These are phyloP conservation scores for Trichoderma breve DNA, from an alignment of 2,329 filamentous ascomycete genomes.

Conservation along the genomic window DNA sequence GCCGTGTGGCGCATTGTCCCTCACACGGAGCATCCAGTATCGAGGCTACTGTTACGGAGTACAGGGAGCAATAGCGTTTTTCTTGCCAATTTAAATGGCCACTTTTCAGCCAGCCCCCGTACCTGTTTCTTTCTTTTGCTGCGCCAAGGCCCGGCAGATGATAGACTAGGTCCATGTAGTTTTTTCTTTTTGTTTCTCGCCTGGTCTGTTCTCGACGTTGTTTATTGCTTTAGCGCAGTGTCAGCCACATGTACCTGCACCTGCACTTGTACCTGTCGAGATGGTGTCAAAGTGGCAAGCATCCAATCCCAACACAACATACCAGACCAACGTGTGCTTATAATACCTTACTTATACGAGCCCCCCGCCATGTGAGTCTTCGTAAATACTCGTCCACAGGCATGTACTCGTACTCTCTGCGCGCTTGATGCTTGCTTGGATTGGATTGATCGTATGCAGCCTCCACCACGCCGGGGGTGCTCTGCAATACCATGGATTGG, in stretches of 20 bases:
- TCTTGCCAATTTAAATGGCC: background rate
- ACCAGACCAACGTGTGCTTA: background rate
- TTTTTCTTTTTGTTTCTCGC: background rate
- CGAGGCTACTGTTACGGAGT: background rate
- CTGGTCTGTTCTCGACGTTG: background rate
- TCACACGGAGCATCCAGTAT: conserved; percentile 8
- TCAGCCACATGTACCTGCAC: background rate
- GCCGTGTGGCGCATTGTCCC: conserved; percentile 18
- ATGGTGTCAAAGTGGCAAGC: background rate
- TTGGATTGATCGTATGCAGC: background rate
- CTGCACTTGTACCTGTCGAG: background rate
- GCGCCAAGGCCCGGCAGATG: conserved; percentile 7
- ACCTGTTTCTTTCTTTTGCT: background rate
- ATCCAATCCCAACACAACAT: background rate
- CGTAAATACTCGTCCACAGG: background rate
- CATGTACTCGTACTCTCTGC: background rate
- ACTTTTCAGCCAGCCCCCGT: background rate
- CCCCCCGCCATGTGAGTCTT: background rate
- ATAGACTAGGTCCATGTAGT: background rate
- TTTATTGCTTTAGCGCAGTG: background rate
- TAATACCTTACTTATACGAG: background rate
- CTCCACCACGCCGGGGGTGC: background rate
- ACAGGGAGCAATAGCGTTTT: background rate
- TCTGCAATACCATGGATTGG: background rate
- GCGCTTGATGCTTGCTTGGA: background rate